Evolutionary conservation across 2,329 filamentous ascomycete genomes (phyloP), one percentile per base, ranked within the genome.

Genomic region (Coniella vitis): DNA sequence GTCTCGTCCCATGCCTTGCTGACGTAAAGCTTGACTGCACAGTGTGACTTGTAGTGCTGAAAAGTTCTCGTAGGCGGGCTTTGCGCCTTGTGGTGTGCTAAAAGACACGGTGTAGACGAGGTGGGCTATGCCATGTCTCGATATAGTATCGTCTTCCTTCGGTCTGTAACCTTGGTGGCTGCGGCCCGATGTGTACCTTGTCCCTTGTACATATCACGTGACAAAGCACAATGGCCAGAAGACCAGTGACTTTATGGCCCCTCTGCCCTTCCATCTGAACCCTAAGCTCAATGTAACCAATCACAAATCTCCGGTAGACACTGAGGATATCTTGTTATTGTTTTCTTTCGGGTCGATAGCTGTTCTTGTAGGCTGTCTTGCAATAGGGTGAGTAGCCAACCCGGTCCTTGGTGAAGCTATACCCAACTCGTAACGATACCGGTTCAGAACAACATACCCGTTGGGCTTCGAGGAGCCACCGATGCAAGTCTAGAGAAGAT

Each of bases 151-250:
- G 21, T 49, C 50, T 52, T 42, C 47, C 50, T 44, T 31, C 21
- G 5, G 25, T 29, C 25, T n/a, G n/a, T n/a, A n/a, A n/a, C n/a
- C n/a, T 29, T 29, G 25, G 25, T 29, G 25, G 25, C 10, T 29
- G 25, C 25, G 25, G 25, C 25, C 25, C 25, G 25, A 29, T 10
- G 25, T 29, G 5, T 29, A 10, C 25, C 10, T 38, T 25, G 25
- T 47, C 50, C 16, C 32, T 40, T 49, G 25, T 32, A 21, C 20
- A 40, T 40, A 47, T 52, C 50, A 52, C 50, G 50, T 49, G 50
- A 52, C 38, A 41, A 13, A 40, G 13, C 43, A 13, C 35, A 22
- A 14, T 20, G 9, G 7, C 20, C 35, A 22, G 7, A 31, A 7
- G n/a, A n/a, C n/a, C n/a, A n/a, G n/a, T n/a, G n/a, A n/a, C 22